These are phyloP conservation scores for Saccharomycopsis fermentans DNA, from an alignment of 805 yeast genomes.

Conservation along the genomic window DNA sequence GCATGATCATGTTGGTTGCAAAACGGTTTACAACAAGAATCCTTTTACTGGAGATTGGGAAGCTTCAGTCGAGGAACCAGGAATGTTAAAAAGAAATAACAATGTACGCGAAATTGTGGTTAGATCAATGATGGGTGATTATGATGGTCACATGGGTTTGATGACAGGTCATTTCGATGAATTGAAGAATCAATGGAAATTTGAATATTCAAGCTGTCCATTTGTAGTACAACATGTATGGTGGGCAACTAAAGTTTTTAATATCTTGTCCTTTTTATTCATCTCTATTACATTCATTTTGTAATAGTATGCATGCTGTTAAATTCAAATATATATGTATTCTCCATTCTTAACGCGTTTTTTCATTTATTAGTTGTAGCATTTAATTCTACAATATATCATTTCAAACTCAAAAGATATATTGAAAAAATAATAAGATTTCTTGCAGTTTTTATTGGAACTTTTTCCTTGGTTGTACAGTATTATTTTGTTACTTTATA, in stretches of 20 bases:
- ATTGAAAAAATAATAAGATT: too few species aligned
- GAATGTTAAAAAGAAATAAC: slow-evolving; percentile 20
- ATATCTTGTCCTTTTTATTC: slow-evolving; percentile 32
- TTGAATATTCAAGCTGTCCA: slow-evolving; percentile 64
- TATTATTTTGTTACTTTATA: too few species aligned
- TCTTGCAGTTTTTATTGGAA: too few species aligned
- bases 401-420: too few species aligned
- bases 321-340: background rate
- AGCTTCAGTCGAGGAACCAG: slow-evolving; percentile 19
- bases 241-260: slow-evolving; percentile 75
- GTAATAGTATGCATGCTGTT: background rate
- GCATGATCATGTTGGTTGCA: slow-evolving; percentile 95
- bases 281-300: slow-evolving; percentile 23
- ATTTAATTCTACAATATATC: too few species aligned
- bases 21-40: slow-evolving; percentile 47
- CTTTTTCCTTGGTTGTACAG: too few species aligned
- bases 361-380: too few species aligned
- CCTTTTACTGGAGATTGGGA: slow-evolving; percentile 43
- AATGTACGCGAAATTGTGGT: slow-evolving; percentile 72
- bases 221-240: slow-evolving; percentile 85
- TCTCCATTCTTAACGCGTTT: background rate
- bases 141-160: slow-evolving; percentile 78
- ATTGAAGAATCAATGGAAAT: slow-evolving; percentile 42
- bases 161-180: slow-evolving; percentile 60
- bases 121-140: slow-evolving; percentile 94